phyloP scores from a whole-genome alignment of 2,329 filamentous ascomycete genomes.

The Epichloe typhina region DNA sequence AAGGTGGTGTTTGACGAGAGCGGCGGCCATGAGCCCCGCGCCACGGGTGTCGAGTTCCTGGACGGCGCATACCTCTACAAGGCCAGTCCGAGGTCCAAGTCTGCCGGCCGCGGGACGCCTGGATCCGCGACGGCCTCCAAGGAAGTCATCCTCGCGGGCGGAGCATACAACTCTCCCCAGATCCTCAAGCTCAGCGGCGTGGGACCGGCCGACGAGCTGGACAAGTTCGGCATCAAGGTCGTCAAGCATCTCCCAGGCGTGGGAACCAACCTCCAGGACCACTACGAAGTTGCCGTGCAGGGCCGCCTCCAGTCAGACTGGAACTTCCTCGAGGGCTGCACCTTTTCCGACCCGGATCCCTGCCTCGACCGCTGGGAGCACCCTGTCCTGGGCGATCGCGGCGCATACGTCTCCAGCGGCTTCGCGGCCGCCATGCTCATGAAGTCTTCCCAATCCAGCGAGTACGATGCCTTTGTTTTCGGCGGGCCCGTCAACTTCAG shows the following conservation, averaged over 20 bases:
- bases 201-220: conserved; percentile 26
- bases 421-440: conserved; percentile 12
- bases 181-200: conserved; percentile 33
- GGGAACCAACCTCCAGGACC: conserved; percentile 35
- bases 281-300: conserved; percentile 15
- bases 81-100: conserved; percentile 26
- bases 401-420: conserved; percentile 14
- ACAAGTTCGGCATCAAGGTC: conserved; percentile 33
- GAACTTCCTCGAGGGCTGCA: conserved; percentile 12
- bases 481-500: conserved; percentile 15
- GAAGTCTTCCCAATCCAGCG: conserved; percentile 15
- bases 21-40: conserved; percentile 16
- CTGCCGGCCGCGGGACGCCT: conserved; percentile 10
- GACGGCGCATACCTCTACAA: conserved; percentile 27
- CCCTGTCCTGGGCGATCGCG: conserved; percentile 5
- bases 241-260: conserved; percentile 47
- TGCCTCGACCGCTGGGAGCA: conserved; percentile 21
- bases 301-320: conserved; percentile 7
- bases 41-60: conserved; percentile 30
- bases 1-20: conserved; percentile 21
- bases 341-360: conserved; percentile 18
- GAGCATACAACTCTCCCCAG: conserved; percentile 32
- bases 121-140: conserved; percentile 19
- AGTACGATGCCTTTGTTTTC: conserved; percentile 19
- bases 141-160: conserved; percentile 36